Conservation (phyloP, 306 rosid genomes). For the Glycyrrhiza uralensis region DNA sequence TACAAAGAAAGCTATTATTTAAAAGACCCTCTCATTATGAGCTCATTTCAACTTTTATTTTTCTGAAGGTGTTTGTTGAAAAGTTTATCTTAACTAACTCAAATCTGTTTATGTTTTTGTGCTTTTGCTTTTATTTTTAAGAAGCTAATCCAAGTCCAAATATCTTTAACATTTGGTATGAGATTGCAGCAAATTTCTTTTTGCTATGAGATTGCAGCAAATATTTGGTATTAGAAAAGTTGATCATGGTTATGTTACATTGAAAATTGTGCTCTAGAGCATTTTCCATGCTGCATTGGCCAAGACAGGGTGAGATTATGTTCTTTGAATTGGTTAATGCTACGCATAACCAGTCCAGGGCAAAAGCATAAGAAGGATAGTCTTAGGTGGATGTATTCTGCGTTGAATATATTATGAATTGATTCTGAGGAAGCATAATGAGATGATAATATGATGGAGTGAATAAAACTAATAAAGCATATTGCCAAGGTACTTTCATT, state of each 20-base stretch:
- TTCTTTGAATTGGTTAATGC: neutral
- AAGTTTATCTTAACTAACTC: too few relatives aligned
- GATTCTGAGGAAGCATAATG: neutral
- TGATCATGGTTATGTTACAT: neutral
- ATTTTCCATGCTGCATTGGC: neutral
- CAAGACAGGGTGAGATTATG: neutral
- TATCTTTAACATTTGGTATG: too few relatives aligned
- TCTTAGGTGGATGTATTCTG: neutral
- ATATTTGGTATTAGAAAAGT: neutral
- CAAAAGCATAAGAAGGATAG: neutral
- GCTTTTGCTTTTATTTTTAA: neutral
- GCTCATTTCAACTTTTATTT: too few relatives aligned
- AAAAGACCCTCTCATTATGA: too few relatives aligned
- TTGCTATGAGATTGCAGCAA: neutral
- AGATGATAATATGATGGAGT: neutral
- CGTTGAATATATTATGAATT: neutral
- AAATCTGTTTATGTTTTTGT: too few relatives aligned
- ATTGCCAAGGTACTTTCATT: neutral
- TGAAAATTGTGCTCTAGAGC: neutral
- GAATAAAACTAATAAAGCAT: neutral
- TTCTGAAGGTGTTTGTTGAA: too few relatives aligned
- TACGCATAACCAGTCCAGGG: neutral
- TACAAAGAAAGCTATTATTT: too few relatives aligned
- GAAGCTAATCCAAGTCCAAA: neutral
- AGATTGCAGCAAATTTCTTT: neutral